Conservation (phyloP, 306 rosid genomes). For the Myrica gale region DNA sequence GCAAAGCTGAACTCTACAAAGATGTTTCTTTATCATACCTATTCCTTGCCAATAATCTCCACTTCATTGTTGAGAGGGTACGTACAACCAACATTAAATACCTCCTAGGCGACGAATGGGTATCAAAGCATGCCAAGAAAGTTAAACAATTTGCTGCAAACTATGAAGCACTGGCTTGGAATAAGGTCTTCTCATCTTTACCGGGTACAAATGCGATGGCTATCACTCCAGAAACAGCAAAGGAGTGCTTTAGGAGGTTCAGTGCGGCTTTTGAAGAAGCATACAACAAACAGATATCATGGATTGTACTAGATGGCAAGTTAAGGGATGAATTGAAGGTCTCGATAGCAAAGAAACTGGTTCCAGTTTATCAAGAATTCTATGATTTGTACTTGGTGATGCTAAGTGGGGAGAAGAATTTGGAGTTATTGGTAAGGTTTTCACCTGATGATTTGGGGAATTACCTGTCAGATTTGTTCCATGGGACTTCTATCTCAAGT, state of each 20-base stretch:
- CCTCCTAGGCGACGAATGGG: slow-evolving; percentile 45
- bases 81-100: slow-evolving; percentile 28
- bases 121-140: slow-evolving; percentile 36
- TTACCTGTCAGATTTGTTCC: slow-evolving; percentile 52
- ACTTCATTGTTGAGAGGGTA: slow-evolving; percentile 45
- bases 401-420: slow-evolving; percentile 29
- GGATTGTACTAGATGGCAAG: slow-evolving; percentile 43
- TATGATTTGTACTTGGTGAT: slow-evolving; percentile 17
- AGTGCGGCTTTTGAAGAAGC: slow-evolving; percentile 46
- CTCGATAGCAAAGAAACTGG: slow-evolving; percentile 42
- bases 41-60: slow-evolving; percentile 50
- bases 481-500: slow-evolving; percentile 33
- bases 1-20: slow-evolving; percentile 43
- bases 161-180: slow-evolving; percentile 49
- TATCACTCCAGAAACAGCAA: slow-evolving; percentile 28
- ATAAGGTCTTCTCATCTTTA: slow-evolving; percentile 36
- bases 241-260: slow-evolving; percentile 34
- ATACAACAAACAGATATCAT: slow-evolving; percentile 43
- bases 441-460: slow-evolving; percentile 56
- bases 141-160: slow-evolving; percentile 35
- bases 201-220: slow-evolving; percentile 19
- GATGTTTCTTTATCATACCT: slow-evolving; percentile 49
- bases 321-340: slow-evolving; percentile 45
- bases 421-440: slow-evolving; percentile 27
- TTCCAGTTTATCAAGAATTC: slow-evolving; percentile 38